These are phyloP conservation scores for Quercus parvula DNA, from an alignment of 306 rosid species.

Conservation along the genomic window DNA sequence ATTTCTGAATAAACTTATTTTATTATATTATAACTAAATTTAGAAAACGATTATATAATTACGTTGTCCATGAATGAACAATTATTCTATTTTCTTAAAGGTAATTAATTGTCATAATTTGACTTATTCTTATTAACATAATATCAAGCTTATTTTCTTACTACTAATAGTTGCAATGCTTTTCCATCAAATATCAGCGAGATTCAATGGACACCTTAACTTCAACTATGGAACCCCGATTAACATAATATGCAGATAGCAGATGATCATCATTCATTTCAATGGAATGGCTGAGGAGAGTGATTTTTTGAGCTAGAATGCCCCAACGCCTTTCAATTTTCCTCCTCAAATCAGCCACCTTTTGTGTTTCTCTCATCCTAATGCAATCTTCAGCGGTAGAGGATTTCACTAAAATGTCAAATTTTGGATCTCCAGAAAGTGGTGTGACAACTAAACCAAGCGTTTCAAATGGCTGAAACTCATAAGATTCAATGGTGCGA, in stretches of 20 bases:
- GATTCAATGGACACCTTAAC: constrained; percentile 1
- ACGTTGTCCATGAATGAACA: neutral
- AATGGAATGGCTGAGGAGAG: neutral
- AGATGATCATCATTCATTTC: constrained; percentile 13
- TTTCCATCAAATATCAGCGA: constrained; percentile 11
- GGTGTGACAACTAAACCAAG: constrained; percentile 22
- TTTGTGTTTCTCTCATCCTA: constrained; percentile 31
- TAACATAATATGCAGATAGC: constrained; percentile 34
- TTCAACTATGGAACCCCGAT: constrained; percentile 17
- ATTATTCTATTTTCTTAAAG: neutral
- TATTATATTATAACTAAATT: neutral
- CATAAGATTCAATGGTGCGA: neutral
- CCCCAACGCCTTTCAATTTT: constrained; percentile 34
- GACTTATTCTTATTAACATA: constrained; percentile 23
- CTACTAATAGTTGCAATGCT: too few relatives aligned
- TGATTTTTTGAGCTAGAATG: neutral
- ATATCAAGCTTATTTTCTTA: neutral
- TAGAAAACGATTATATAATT: neutral
- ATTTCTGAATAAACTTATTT: neutral
- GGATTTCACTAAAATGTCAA: constrained; percentile 18
- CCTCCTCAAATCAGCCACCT: constrained; percentile 6
- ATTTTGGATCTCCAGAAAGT: neutral
- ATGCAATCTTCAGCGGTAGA: neutral
- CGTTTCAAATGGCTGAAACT: neutral
- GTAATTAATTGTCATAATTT: neutral